Evolutionary conservation across 768 basidiomycete genomes (phyloP).

Genomic region (Calocera viscosa): DNA sequence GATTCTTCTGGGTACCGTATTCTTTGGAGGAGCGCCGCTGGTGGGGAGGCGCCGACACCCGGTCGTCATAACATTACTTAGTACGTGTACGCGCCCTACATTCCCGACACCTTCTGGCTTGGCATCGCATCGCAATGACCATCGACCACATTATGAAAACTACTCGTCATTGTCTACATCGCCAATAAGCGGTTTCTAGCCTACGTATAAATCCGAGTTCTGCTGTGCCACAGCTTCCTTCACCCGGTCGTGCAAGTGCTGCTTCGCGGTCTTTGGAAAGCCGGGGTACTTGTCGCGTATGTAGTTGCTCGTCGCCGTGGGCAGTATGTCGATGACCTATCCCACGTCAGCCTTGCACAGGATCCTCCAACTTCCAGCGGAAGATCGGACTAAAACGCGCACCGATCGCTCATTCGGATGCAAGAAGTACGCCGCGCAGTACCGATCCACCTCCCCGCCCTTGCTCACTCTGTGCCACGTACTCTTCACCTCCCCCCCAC

Average conservation of each 20-base stretch:
- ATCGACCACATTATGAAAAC: too few species aligned
- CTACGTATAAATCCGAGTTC: not conserved
- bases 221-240: not conserved
- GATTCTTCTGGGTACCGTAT: too few species aligned
- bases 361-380: too few species aligned
- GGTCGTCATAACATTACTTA: too few species aligned
- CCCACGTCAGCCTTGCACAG: not conserved
- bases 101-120: too few species aligned
- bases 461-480: not conserved
- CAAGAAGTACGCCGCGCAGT: slow-evolving; percentile 4
- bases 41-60: too few species aligned
- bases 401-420: slow-evolving; percentile 4
- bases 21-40: too few species aligned
- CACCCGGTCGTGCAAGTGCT: not conserved
- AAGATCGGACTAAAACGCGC: not conserved
- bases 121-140: too few species aligned
- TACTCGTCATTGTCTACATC: too few species aligned
- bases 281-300: not conserved
- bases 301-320: not conserved
- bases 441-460: not conserved
- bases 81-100: too few species aligned
- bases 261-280: not conserved
- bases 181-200: too few species aligned
- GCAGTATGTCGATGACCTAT: not conserved
- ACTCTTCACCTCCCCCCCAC: not conserved